phyloP scores from a whole-genome alignment of 208 protist species.

The Acanthamoeba triangularis region DNA sequence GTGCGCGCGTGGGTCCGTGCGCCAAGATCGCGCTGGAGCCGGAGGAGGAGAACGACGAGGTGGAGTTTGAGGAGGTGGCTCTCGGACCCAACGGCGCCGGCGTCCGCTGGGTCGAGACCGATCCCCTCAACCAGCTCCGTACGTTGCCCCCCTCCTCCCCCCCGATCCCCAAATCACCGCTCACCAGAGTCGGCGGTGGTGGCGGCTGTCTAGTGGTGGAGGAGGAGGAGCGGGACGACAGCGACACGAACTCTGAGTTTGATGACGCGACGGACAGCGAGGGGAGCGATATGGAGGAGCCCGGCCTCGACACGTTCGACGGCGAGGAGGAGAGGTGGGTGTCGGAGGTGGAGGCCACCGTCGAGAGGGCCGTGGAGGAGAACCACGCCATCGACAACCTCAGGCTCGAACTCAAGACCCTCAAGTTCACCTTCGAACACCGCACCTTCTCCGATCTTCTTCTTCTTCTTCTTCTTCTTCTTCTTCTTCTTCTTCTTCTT shows the following conservation, averaged over 20 bases:
- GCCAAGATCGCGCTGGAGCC: constrained; percentile 30
- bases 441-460: constrained; percentile 49
- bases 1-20: background rate
- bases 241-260: background rate
- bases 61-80: background rate
- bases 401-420: constrained; percentile 64
- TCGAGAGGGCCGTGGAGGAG: constrained; percentile 62
- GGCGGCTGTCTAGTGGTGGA: background rate
- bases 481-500: background rate
- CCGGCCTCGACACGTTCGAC: constrained; percentile 18
- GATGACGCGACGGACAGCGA: constrained; percentile 19
- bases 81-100: background rate
- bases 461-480: background rate
- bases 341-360: constrained; percentile 59
- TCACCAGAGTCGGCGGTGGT: no score
- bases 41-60: constrained; percentile 34
- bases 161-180: background rate
- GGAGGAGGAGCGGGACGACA: constrained; percentile 34
- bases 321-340: constrained; percentile 62
- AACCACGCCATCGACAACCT: constrained; percentile 69
- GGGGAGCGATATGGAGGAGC: background rate
- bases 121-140: constrained; percentile 35
- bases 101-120: background rate
- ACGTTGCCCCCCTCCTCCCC: background rate
- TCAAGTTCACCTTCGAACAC: constrained; percentile 70